Evolutionary conservation across 2,329 filamentous ascomycete species (phyloP), one percentile per base, ranked within the genome.

Genomic region (Aspergillus eucalypticola): DNA sequence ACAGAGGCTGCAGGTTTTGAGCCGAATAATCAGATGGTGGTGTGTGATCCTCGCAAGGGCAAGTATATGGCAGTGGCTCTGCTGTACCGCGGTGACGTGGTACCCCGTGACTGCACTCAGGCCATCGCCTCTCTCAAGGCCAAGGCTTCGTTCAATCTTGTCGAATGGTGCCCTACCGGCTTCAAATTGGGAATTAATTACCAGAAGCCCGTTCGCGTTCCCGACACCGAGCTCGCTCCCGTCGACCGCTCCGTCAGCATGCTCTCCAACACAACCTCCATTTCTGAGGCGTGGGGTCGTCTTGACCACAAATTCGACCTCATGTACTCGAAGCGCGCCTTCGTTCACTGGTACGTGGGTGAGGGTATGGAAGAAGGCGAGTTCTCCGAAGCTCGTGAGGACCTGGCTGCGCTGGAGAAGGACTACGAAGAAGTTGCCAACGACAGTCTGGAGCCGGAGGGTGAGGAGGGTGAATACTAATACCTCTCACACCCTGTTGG

Each of bases 331-430:
- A 89, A 88, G 79, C 84, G 86, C 64, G 86, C 86, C 11, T 89
- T 89, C 70, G 86, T 88, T n/a, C 86, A 88, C 73, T 88, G 86
- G 86, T 89, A 88, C 67, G 91, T 95, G 56, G 91, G 91, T 67
- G 91, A 95, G 81, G 91, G 91, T 80, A 95, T 95, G 91, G 91
- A 95, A 82, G 91, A 95, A 77, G 91, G 91, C 71, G 91, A 95
- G 78, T 95, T 95, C 82, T 90, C 88, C 64, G 91, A 95, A 79
- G 91, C 91, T 63, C 88, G 91, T 69, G 91, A 95, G 81, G 91
- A 95, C 76, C 83, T 95, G 62, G 91, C 91, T 64, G 91, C 91
- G 51, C 83, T 95, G 35, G 91, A 94, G 83, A 91, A 89, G 82
- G 90, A 94, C 71, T 94, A 94, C 75, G 90, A 92, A 78, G 90